These are phyloP conservation scores for Lepidium africanum DNA, from an alignment of 345 rosid genomes.

Conservation along the genomic window DNA sequence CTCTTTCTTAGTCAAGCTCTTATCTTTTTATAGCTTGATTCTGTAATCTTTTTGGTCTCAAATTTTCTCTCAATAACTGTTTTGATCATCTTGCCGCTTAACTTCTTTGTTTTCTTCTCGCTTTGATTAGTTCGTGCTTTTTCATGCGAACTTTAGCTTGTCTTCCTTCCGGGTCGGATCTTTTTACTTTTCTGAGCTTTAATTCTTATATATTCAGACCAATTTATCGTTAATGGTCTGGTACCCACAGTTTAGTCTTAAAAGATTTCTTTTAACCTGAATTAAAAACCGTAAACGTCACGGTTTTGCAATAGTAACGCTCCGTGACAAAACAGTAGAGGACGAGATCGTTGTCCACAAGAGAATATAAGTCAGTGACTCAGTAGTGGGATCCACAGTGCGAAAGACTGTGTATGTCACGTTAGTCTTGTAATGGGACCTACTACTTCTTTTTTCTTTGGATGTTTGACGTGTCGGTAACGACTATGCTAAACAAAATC, in stretches of 20 bases:
- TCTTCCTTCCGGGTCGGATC: no score
- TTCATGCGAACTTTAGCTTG: no score
- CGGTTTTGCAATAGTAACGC: not conserved
- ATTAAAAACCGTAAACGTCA: not conserved
- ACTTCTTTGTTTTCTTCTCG: no score
- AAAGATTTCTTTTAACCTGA: not conserved
- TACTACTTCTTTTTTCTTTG: not conserved
- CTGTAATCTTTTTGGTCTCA: no score
- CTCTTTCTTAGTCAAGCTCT: no score
- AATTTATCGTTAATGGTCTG: no score
- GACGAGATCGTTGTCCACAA: not conserved
- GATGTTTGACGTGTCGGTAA: not conserved
- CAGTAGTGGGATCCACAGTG: not conserved
- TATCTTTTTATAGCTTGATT: no score
- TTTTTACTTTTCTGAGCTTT: no score
- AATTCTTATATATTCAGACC: no score
- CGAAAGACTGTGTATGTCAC: not conserved
- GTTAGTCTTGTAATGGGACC: not conserved
- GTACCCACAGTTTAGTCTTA: not conserved
- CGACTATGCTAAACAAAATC: constrained; percentile 2
- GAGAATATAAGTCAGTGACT: not conserved
- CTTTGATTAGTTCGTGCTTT: no score
- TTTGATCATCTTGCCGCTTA: no score
- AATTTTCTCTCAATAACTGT: no score
- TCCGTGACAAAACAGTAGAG: not conserved